phyloP scores from a whole-genome alignment of 2,329 filamentous ascomycete genomes.

The Fusarium tanahbumbuense region DNA sequence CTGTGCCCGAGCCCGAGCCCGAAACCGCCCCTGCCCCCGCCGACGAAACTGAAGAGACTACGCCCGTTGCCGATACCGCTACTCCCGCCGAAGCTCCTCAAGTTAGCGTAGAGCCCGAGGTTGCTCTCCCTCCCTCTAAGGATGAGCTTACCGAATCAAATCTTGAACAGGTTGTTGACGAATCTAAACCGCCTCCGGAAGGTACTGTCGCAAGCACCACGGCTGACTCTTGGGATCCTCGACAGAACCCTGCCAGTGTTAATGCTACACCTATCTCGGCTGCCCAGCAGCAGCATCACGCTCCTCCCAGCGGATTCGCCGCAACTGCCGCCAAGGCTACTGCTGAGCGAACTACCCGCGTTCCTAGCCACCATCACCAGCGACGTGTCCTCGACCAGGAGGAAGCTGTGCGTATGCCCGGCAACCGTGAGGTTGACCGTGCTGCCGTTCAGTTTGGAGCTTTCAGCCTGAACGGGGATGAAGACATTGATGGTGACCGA shows the following conservation, averaged over 20 bases:
- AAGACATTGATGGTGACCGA: slow-evolving; percentile 92
- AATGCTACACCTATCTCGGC: slow-evolving; percentile 75
- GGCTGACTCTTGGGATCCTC: slow-evolving; percentile 85
- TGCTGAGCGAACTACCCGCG: slow-evolving; percentile 70
- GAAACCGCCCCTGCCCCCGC: slow-evolving; percentile 51
- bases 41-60: slow-evolving; percentile 41
- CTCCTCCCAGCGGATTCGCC: slow-evolving; percentile 74
- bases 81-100: slow-evolving; percentile 38
- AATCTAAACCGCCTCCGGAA: slow-evolving; percentile 79
- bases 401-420: slow-evolving; percentile 98
- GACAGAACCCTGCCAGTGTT: slow-evolving; percentile 67
- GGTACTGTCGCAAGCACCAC: slow-evolving; percentile 89
- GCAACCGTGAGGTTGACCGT: slow-evolving; percentile 93
- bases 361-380: slow-evolving; percentile 76
- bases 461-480: slow-evolving; percentile 87
- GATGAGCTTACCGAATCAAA: slow-evolving; percentile 92
- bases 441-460: slow-evolving; percentile 96
- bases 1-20: slow-evolving; percentile 45
- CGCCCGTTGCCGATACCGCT: slow-evolving; percentile 50
- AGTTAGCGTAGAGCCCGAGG: slow-evolving; percentile 48
- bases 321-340: slow-evolving; percentile 86
- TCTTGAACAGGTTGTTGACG: slow-evolving; percentile 88
- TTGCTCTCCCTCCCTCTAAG: slow-evolving; percentile 74
- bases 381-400: slow-evolving; percentile 92
- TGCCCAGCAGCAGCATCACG: slow-evolving; percentile 71